A percentile compares a stretch with the other conserved stretches of the same genome.
phyloP scores from a whole-genome alignment of 177 flowering plant genomes.

The Tripterygium wilfordii region DNA sequence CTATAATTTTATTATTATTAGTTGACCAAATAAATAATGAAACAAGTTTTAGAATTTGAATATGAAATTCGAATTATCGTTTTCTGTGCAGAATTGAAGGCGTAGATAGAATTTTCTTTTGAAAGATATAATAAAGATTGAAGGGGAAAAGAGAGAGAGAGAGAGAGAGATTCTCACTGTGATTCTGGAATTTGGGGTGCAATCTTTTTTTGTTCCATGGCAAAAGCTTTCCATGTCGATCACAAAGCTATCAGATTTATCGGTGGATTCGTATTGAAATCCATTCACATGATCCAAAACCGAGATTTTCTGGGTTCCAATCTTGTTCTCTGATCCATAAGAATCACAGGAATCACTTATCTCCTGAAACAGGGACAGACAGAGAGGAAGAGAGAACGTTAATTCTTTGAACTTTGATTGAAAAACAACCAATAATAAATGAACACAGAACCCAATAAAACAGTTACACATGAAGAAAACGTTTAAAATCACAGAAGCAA shows the following conservation, averaged over 20 bases:
- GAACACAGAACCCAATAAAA: slow-evolving; percentile 9
- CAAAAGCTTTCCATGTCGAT: slow-evolving; percentile 56
- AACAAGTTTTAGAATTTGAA: too few species aligned
- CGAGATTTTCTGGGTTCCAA: slow-evolving; percentile 24
- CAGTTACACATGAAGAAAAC: slow-evolving; percentile 8
- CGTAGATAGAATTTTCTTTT: too few species aligned
- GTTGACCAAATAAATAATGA: too few species aligned
- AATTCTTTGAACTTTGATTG: not conserved
- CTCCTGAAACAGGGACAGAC: slow-evolving; percentile 3
- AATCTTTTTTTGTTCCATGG: slow-evolving; percentile 27
- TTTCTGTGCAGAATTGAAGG: too few species aligned
- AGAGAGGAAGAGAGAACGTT: not conserved
- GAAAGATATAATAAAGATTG: not conserved
- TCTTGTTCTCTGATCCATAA: slow-evolving; percentile 19
- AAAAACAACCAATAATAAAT: not conserved
- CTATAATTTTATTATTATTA: too few species aligned
- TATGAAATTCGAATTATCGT: too few species aligned
- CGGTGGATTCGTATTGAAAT: slow-evolving; percentile 15
- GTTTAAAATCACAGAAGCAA: slow-evolving; percentile 1
- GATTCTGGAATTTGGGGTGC: slow-evolving; percentile 34
- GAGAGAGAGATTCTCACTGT: slow-evolving; percentile 35
- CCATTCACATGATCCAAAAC: slow-evolving; percentile 32
- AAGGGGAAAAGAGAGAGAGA: not conserved
- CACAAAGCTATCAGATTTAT: slow-evolving; percentile 44
- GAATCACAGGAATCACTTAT: slow-evolving; percentile 9